Evolutionary conservation across 306 rosid genomes (phyloP).

Genomic region (Phaseolus lunatus): DNA sequence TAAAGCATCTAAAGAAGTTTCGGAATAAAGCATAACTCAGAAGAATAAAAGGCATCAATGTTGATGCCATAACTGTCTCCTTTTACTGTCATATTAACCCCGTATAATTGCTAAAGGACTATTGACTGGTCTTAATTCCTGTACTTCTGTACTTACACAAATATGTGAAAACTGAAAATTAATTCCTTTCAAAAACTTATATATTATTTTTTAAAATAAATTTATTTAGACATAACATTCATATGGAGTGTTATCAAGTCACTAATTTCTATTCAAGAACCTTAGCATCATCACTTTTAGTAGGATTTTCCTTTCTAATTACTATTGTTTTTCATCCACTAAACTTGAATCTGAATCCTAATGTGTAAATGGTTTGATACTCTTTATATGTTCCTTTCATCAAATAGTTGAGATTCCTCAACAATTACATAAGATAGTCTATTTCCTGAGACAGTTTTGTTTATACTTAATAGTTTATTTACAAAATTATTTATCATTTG

Average conservation of each 20-base stretch:
- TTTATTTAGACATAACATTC: too few relatives aligned
- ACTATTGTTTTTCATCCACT: too few relatives aligned
- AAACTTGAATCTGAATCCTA: too few relatives aligned
- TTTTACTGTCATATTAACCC: constrained; percentile 42
- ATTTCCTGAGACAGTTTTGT: constrained; percentile 39
- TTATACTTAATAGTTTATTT: constrained; percentile 32
- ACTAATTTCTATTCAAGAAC: too few relatives aligned
- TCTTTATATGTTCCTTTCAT: neutral
- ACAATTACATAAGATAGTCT: neutral
- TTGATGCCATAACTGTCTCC: constrained; percentile 58
- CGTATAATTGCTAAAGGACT: constrained; percentile 29
- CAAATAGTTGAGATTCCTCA: constrained; percentile 45
- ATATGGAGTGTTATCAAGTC: too few relatives aligned
- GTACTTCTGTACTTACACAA: constrained; percentile 8
- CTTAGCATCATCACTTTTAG: too few relatives aligned
- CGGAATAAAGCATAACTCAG: constrained; percentile 66
- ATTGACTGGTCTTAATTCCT: constrained; percentile 50
- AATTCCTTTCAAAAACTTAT: too few relatives aligned
- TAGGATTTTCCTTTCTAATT: too few relatives aligned
- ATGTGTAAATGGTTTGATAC: neutral
- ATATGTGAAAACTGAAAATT: too few relatives aligned
- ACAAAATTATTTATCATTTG: constrained; percentile 34
- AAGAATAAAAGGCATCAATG: constrained; percentile 47
- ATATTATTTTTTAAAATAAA: too few relatives aligned
- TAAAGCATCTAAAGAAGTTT: constrained; percentile 63